These are phyloP conservation scores for Heliamphora exappendiculata DNA, from an alignment of 148 eudicot genomes.

Conservation along the genomic window DNA sequence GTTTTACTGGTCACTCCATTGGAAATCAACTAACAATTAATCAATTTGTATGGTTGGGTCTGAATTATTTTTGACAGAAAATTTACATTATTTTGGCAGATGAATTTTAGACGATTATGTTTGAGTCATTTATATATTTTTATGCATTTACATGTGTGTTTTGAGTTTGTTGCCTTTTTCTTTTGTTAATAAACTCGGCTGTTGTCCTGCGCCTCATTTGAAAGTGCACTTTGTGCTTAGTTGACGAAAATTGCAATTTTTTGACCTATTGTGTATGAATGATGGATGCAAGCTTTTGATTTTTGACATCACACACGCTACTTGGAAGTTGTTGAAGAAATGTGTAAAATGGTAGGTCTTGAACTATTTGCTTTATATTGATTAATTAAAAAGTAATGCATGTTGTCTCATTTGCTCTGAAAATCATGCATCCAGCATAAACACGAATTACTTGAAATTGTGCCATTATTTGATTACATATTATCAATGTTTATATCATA, in stretches of 20 bases:
- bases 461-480: neutral
- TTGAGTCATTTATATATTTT: neutral
- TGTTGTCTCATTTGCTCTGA: neutral
- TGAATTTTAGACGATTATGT: neutral
- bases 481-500: neutral
- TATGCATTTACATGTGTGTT: neutral
- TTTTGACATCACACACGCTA: neutral
- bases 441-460: neutral
- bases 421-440: neutral
- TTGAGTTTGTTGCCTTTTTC: neutral
- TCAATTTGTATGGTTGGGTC: neutral
- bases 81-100: neutral
- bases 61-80: neutral
- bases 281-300: slow-evolving; percentile 1
- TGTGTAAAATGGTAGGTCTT: neutral
- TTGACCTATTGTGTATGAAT: neutral
- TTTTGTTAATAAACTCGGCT: neutral
- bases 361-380: neutral
- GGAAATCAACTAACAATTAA: neutral
- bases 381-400: too few relatives aligned
- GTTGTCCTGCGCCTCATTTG: too few relatives aligned
- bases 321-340: neutral
- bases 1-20: neutral
- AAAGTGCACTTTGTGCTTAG: neutral
- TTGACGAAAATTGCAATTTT: neutral